phyloP scores from a whole-genome alignment of 805 yeast species.

The Cyberlindnera petersonii region DNA sequence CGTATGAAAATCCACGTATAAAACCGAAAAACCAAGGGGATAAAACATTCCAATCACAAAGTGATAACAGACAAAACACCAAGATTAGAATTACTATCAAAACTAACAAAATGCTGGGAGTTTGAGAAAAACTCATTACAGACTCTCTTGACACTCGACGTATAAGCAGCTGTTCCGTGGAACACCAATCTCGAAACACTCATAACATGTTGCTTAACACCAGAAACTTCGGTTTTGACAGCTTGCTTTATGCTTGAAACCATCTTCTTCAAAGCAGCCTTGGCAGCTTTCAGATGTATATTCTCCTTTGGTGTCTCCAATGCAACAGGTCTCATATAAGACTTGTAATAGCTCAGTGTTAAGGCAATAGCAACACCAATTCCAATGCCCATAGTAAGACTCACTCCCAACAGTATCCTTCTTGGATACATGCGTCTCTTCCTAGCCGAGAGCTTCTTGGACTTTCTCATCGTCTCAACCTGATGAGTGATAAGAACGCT shows the following conservation, averaged over 20 bases:
- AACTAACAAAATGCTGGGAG: neutral
- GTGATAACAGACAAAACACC: neutral
- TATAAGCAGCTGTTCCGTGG: slow-evolving; percentile 7
- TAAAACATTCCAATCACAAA: too few relatives aligned
- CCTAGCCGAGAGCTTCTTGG: slow-evolving; percentile 18
- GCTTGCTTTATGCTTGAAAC: neutral
- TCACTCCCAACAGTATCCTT: slow-evolving; percentile 16
- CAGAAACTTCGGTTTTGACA: neutral
- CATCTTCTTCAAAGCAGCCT: slow-evolving; percentile 1
- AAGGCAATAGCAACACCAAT: slow-evolving; percentile 25
- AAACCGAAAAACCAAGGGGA: too few relatives aligned
- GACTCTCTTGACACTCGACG: neutral
- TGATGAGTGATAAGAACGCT: slow-evolving; percentile 18
- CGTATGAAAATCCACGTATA: too few relatives aligned
- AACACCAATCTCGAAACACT: slow-evolving; percentile 12
- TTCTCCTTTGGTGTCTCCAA: slow-evolving; percentile 1
- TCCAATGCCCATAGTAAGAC: slow-evolving; percentile 25
- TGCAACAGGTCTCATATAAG: neutral
- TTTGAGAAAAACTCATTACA: slow-evolving; percentile 1
- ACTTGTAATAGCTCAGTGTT: slow-evolving; percentile 9
- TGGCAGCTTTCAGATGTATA: neutral
- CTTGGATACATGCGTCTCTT: slow-evolving; percentile 6
- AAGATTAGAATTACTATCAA: neutral
- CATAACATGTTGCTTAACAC: neutral
- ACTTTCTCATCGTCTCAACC: slow-evolving; percentile 6